These are phyloP conservation scores for Epicoccum sorghinum DNA, from an alignment of 2,329 filamentous ascomycete species.

Conservation along the genomic window DNA sequence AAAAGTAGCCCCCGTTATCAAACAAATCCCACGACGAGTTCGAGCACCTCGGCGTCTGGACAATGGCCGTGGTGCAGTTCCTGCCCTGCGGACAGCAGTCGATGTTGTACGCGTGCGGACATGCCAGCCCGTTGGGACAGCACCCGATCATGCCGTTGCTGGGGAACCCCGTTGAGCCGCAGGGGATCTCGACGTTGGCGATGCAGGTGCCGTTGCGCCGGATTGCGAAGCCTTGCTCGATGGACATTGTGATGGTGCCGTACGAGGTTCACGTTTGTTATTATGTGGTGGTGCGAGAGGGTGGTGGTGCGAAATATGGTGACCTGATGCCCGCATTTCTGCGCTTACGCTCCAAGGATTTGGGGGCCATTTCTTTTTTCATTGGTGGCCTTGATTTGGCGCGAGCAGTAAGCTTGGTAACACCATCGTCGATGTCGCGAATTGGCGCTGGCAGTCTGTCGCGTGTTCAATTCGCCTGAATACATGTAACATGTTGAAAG, in stretches of 20 bases:
- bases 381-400: too few relatives aligned
- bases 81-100: constrained; percentile 5
- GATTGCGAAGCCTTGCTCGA: constrained; percentile 6
- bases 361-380: too few relatives aligned
- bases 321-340: too few relatives aligned
- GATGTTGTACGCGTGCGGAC: constrained; percentile 11
- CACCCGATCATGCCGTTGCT: neutral
- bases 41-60: constrained; percentile 5
- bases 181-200: neutral
- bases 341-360: too few relatives aligned
- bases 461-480: too few relatives aligned
- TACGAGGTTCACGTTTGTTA: too few relatives aligned
- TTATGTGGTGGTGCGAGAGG: too few relatives aligned
- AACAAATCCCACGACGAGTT: constrained; percentile 16
- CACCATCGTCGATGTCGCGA: too few relatives aligned
- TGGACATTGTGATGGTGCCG: neutral
- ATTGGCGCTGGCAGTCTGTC: too few relatives aligned
- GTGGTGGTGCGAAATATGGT: too few relatives aligned
- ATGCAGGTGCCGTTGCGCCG: constrained; percentile 2
- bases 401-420: too few relatives aligned
- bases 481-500: too few relatives aligned
- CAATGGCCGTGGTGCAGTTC: constrained; percentile 6
- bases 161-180: neutral
- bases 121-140: constrained; percentile 5
- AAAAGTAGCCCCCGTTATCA: constrained; percentile 18